Evolutionary conservation across 2,329 filamentous ascomycete species (phyloP).

Genomic region (Lanzia echinophila): DNA sequence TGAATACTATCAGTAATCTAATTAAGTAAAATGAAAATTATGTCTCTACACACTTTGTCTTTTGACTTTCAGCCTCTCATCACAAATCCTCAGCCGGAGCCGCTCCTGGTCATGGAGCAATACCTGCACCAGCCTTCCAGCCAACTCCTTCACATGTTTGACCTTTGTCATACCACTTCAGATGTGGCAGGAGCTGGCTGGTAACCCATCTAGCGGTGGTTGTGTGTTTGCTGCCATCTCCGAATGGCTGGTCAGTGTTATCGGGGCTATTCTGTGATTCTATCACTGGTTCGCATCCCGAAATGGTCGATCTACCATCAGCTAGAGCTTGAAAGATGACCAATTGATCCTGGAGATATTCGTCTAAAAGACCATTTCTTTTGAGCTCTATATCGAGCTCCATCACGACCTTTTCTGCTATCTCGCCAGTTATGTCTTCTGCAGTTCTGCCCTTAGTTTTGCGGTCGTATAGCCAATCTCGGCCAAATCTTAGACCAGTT

Average conservation of each 20-base stretch:
- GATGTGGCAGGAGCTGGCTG: constrained; percentile 42
- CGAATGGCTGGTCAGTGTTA: constrained; percentile 44
- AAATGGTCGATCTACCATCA: constrained; percentile 38
- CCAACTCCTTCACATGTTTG: constrained; percentile 43
- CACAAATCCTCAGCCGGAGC: background rate
- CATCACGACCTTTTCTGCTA: constrained; percentile 41
- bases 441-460: constrained; percentile 29
- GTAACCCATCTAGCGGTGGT: constrained; percentile 56
- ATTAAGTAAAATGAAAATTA: background rate
- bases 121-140: constrained; percentile 11
- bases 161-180: constrained; percentile 46
- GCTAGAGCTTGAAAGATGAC: constrained; percentile 54
- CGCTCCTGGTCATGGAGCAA: too few species aligned
- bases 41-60: too few species aligned
- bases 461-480: constrained; percentile 41
- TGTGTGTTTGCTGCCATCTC: constrained; percentile 49
- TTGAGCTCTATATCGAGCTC: constrained; percentile 41
- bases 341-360: constrained; percentile 55
- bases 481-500: constrained; percentile 40
- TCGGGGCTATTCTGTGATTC: constrained; percentile 32
- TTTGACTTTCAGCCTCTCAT: background rate
- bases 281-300: constrained; percentile 4
- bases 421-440: constrained; percentile 31
- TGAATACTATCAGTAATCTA: background rate
- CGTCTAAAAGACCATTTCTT: constrained; percentile 44